Percentiles rank a stretch among this genome's conserved stretches.
phyloP scores from a whole-genome alignment of 2,329 filamentous ascomycete genomes.

The Ophiostoma tasmaniense region DNA sequence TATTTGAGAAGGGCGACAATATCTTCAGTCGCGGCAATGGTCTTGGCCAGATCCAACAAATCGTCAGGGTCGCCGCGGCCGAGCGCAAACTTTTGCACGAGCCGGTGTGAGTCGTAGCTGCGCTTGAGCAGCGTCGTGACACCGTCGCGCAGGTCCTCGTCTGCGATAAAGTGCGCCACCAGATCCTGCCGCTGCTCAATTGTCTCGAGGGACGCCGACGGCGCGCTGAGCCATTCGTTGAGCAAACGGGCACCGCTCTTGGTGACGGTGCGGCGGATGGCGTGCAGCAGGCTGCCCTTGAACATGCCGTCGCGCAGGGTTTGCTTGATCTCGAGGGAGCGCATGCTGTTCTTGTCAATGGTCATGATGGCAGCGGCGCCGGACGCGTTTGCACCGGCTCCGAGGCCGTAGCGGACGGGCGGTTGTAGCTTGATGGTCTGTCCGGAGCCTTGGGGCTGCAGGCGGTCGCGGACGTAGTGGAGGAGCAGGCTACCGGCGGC shows the following conservation, averaged over 20 bases:
- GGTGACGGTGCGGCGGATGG: slow-evolving; percentile 81
- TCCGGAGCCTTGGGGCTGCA: slow-evolving; percentile 48
- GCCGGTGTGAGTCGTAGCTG: slow-evolving; percentile 76
- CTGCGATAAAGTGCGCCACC: slow-evolving; percentile 63
- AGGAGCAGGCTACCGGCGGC: slow-evolving; percentile 72
- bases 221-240: slow-evolving; percentile 70
- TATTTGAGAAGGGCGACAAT: slow-evolving; percentile 44
- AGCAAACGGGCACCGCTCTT: slow-evolving; percentile 82
- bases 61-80: slow-evolving; percentile 90
- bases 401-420: slow-evolving; percentile 54
- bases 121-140: slow-evolving; percentile 59
- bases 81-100: slow-evolving; percentile 90
- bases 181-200: slow-evolving; percentile 77
- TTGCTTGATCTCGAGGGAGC: slow-evolving; percentile 78
- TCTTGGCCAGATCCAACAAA: slow-evolving; percentile 71
- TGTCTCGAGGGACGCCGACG: slow-evolving; percentile 73
- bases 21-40: slow-evolving; percentile 64
- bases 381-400: neutral
- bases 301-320: slow-evolving; percentile 74
- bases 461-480: slow-evolving; percentile 69
- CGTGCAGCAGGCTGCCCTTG: slow-evolving; percentile 79
- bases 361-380: slow-evolving; percentile 69
- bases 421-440: slow-evolving; percentile 74
- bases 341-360: slow-evolving; percentile 86
- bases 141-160: slow-evolving; percentile 60